Evolutionary conservation across 2,329 filamentous ascomycete genomes (phyloP).

Genomic region (Escovopsis sp.): DNA sequence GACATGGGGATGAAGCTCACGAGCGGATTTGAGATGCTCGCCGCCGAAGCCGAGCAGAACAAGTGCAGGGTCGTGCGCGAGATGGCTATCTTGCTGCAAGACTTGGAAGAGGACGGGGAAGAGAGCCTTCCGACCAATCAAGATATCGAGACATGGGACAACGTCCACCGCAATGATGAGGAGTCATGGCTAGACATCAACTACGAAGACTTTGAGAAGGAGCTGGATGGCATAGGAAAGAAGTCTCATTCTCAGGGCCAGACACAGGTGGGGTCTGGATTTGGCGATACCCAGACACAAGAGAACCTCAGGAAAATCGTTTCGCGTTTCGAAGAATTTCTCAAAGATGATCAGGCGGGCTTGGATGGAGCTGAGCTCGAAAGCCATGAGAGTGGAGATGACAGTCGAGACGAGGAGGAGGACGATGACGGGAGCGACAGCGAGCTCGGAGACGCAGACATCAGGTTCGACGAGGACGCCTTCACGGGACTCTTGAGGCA

Average conservation of each 20-base stretch:
- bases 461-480: slow-evolving; percentile 71
- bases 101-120: slow-evolving; percentile 58
- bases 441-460: slow-evolving; percentile 57
- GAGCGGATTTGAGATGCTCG: slow-evolving; percentile 81
- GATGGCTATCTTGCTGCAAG: slow-evolving; percentile 60
- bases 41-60: slow-evolving; percentile 50
- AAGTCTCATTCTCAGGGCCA: slow-evolving; percentile 22
- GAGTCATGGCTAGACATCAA: slow-evolving; percentile 89
- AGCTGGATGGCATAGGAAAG: slow-evolving; percentile 46
- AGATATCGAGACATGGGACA: slow-evolving; percentile 59
- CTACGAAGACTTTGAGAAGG: slow-evolving; percentile 74
- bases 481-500: slow-evolving; percentile 82
- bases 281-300: slow-evolving; percentile 54
- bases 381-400: slow-evolving; percentile 46
- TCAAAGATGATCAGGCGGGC: slow-evolving; percentile 74
- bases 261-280: slow-evolving; percentile 25
- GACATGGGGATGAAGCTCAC: slow-evolving; percentile 81
- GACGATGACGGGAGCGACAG: slow-evolving; percentile 33
- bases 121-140: slow-evolving; percentile 49
- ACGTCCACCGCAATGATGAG: slow-evolving; percentile 52
- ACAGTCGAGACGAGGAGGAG: slow-evolving; percentile 33
- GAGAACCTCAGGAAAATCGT: slow-evolving; percentile 82
- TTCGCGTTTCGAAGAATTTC: slow-evolving; percentile 78
- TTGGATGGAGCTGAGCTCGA: slow-evolving; percentile 65
- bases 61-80: slow-evolving; percentile 59